A percentile compares a stretch with the other conserved stretches of the same genome.
Conservation (phyloP, 176 grass and related monocot genomes). For the Lolium rigidum region DNA sequence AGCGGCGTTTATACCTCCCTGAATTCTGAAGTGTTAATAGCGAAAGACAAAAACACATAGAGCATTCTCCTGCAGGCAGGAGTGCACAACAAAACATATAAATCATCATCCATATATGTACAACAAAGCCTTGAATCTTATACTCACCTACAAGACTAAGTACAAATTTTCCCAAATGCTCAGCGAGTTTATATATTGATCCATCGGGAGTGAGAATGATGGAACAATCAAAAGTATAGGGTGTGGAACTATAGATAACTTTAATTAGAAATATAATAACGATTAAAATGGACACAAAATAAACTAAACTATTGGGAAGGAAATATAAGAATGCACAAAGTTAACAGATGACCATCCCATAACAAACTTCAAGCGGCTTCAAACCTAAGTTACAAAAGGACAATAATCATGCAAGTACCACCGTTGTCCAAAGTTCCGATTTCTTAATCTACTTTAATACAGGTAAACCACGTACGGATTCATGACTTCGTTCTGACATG, state of each 20-base stretch:
- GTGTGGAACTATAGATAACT: neutral
- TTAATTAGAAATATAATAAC: conserved; percentile 6
- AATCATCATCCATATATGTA: conserved; percentile 41
- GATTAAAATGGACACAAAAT: neutral
- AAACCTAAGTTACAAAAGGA: neutral
- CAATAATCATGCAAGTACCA: no score
- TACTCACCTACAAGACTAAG: neutral
- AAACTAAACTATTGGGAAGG: neutral
- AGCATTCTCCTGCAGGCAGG: conserved; percentile 48
- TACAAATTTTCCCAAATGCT: neutral
- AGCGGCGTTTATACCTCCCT: conserved; percentile 98
- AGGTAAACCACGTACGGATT: neutral
- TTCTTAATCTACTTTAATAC: neutral
- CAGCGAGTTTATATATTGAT: conserved; percentile 49
- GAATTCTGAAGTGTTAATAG: conserved; percentile 14
- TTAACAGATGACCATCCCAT: neutral
- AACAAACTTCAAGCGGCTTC: neutral
- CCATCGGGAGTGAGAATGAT: conserved; percentile 45
- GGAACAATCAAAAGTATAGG: neutral
- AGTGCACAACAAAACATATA: neutral
- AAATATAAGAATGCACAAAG: neutral
- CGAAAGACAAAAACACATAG: neutral
- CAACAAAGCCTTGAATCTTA: conserved; percentile 28
- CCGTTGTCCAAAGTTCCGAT: neutral
- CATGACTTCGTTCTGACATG: neutral